phyloP scores from a whole-genome alignment of 1,284 basidiomycete species.

The Cryptococcus sp. region DNA sequence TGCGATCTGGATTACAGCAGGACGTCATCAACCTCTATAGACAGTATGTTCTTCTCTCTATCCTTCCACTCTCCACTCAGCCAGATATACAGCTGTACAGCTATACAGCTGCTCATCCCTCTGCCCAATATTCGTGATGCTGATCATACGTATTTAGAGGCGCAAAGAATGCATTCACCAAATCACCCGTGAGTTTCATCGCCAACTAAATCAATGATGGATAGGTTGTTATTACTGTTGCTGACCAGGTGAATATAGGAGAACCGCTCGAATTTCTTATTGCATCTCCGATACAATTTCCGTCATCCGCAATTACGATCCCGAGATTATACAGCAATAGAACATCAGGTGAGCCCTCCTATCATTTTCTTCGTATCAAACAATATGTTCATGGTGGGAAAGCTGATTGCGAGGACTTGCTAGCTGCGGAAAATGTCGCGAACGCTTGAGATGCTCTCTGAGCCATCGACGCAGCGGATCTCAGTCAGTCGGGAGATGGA shows the following conservation, averaged over 20 bases:
- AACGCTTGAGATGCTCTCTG: constrained; percentile 50
- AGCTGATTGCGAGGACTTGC: constrained; percentile 1
- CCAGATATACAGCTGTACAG: background rate
- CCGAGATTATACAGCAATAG: constrained; percentile 52
- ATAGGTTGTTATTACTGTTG: too few relatives aligned
- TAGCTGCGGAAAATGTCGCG: constrained; percentile 49
- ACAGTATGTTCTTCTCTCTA: constrained; percentile 26
- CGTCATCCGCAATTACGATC: constrained; percentile 45
- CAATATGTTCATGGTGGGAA: too few relatives aligned
- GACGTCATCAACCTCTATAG: constrained; percentile 52
- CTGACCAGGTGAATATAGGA: too few relatives aligned
- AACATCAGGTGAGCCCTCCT: constrained; percentile 47
- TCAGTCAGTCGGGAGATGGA: constrained; percentile 45
- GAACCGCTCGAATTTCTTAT: constrained; percentile 39
- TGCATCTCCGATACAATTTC: constrained; percentile 52
- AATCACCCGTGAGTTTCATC: constrained; percentile 31
- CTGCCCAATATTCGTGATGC: too few relatives aligned
- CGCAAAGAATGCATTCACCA: constrained; percentile 40
- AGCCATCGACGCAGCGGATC: constrained; percentile 43
- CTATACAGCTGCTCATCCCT: background rate
- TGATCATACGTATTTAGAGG: constrained; percentile 25
- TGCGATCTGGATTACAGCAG: constrained; percentile 50
- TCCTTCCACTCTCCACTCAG: background rate
- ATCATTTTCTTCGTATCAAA: too few relatives aligned
- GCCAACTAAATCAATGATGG: background rate